These are phyloP conservation scores for Petunia axillaris DNA, from an alignment of 257 asterid species.

Conservation along the genomic window DNA sequence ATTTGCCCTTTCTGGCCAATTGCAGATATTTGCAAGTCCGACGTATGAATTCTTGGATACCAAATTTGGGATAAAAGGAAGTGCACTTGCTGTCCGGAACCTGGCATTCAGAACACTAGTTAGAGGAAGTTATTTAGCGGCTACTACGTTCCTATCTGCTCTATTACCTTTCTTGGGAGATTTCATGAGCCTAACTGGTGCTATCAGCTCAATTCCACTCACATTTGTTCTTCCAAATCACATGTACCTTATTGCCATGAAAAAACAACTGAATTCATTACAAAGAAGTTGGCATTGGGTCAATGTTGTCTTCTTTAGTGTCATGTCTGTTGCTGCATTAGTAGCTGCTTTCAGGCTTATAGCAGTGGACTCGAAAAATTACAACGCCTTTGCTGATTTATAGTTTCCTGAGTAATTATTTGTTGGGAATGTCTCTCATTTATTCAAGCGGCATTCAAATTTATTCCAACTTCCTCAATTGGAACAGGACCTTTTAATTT, in stretches of 20 bases:
- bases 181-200: conserved; percentile 98
- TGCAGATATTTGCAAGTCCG: conserved; percentile 94
- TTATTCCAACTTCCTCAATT: neutral
- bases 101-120: conserved; percentile 67
- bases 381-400: conserved; percentile 74
- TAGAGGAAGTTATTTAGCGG: conserved; percentile 76
- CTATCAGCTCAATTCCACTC: conserved; percentile 90
- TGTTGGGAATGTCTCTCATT: neutral
- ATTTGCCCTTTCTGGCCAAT: conserved; percentile 2
- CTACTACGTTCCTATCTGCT: conserved; percentile 75
- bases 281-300: conserved; percentile 93
- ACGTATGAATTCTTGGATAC: conserved; percentile 93
- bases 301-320: conserved; percentile 63
- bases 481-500: no score
- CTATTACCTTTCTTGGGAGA: conserved; percentile 92
- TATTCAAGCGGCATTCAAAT: neutral
- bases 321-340: conserved; percentile 66
- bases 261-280: conserved; percentile 40
- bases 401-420: conserved; percentile 19
- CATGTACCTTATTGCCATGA: conserved; percentile 87
- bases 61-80: conserved; percentile 66
- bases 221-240: conserved; percentile 96
- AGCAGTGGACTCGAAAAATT: conserved; percentile 62
- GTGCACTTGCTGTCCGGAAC: conserved; percentile 65
- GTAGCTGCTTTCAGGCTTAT: conserved; percentile 81